Percentiles rank a stretch among this genome's conserved stretches.
These are phyloP conservation scores for Suillus fuscotomentosus DNA, from an alignment of 768 basidiomycete species.

Conservation along the genomic window DNA sequence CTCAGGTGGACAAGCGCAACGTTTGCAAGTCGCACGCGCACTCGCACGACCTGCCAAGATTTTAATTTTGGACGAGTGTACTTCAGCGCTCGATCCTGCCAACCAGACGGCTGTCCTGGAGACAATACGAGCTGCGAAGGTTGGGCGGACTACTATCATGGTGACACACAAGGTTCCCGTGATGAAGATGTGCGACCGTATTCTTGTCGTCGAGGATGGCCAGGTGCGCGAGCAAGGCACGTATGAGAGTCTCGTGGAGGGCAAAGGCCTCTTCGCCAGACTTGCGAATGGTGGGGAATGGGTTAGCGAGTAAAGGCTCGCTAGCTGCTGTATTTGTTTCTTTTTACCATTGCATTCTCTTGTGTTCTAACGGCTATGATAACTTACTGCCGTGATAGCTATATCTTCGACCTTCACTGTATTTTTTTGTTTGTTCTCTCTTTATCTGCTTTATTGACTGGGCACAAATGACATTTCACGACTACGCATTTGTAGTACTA, in stretches of 20 bases:
- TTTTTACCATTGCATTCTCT: background rate
- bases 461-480: conserved; percentile 4
- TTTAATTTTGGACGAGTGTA: conserved; percentile 92
- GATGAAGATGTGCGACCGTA: conserved; percentile 91
- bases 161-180: conserved; percentile 90
- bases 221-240: conserved; percentile 74
- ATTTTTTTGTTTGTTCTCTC: background rate
- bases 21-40: conserved; percentile 88
- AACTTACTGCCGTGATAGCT: background rate
- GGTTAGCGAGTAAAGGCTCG: conserved; percentile 29
- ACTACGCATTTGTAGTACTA: conserved; percentile 12
- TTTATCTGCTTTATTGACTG: conserved; percentile 4
- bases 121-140: conserved; percentile 62
- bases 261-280: conserved; percentile 69
- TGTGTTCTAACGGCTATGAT: background rate
- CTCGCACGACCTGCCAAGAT: conserved; percentile 73
- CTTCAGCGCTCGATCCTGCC: conserved; percentile 82
- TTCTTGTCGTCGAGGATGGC: conserved; percentile 81
- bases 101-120: conserved; percentile 85
- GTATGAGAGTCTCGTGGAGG: conserved; percentile 67
- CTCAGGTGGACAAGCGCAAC: conserved; percentile 94
- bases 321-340: background rate
- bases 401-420: conserved; percentile 6
- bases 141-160: conserved; percentile 82
- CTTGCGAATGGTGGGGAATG: conserved; percentile 81